Percentiles rank a stretch among this genome's conserved stretches.
phyloP scores from a whole-genome alignment of 257 asterid species.

The Jaltomata sinuosa region DNA sequence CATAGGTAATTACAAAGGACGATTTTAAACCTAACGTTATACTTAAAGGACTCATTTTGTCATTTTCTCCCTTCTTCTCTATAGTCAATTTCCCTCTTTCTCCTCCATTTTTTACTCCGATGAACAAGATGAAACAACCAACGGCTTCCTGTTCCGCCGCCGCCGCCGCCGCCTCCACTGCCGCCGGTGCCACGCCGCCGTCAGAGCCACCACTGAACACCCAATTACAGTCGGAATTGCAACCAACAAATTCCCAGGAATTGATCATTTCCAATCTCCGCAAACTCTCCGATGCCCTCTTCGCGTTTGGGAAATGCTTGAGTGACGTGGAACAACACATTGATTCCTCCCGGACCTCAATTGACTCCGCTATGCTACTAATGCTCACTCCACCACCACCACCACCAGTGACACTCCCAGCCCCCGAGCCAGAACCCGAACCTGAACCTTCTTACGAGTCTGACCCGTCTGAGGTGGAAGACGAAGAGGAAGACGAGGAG shows the following conservation, averaged over 20 bases:
- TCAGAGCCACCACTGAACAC: not conserved
- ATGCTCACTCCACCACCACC: not conserved
- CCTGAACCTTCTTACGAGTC: not conserved
- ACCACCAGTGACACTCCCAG: not conserved
- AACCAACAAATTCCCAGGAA: slow-evolving; percentile 16
- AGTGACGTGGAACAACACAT: slow-evolving; percentile 54
- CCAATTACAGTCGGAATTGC: not conserved
- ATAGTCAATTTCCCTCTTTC: not conserved
- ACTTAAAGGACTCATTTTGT: not conserved
- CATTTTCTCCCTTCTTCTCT: not conserved
- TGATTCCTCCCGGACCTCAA: slow-evolving; percentile 28
- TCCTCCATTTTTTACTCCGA: not conserved
- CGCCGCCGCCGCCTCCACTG: not conserved
- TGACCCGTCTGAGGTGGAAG: not conserved
- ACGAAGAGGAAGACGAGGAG: not conserved
- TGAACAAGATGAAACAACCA: not conserved
- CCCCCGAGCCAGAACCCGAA: not conserved
- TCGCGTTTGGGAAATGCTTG: slow-evolving; percentile 41
- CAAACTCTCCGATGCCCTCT: slow-evolving; percentile 37
- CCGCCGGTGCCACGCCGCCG: not conserved
- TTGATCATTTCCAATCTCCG: slow-evolving; percentile 33
- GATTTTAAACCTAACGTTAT: not conserved
- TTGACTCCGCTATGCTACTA: slow-evolving; percentile 20
- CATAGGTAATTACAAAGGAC: not conserved
- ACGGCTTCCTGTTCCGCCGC: not conserved